These are phyloP conservation scores for Ascochyta pisi DNA, from an alignment of 2,329 filamentous ascomycete genomes.

Conservation along the genomic window DNA sequence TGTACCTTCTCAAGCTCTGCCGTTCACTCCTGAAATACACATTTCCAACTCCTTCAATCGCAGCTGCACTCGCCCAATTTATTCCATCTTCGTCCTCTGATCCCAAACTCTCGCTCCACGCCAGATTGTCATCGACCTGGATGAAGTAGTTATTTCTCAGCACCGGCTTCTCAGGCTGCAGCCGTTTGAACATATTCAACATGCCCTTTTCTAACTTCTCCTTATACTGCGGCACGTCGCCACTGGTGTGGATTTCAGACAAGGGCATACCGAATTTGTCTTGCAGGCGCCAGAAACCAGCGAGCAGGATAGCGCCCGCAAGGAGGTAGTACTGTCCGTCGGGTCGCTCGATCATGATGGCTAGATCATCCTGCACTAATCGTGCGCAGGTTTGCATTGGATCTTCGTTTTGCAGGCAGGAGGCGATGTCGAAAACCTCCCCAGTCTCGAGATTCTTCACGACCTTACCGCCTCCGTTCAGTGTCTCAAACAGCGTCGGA, in stretches of 20 bases:
- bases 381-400: constrained; percentile 78
- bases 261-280: constrained; percentile 84
- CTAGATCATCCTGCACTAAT: constrained; percentile 81
- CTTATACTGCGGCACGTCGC: constrained; percentile 75
- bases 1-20: constrained; percentile 68
- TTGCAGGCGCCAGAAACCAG: constrained; percentile 82
- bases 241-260: constrained; percentile 79
- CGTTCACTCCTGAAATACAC: constrained; percentile 81
- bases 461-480: constrained; percentile 62
- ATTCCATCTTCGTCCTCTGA: constrained; percentile 69
- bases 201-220: constrained; percentile 78
- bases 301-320: constrained; percentile 75
- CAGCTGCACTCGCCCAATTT: constrained; percentile 63
- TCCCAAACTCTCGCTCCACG: constrained; percentile 80
- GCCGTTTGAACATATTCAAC: constrained; percentile 78
- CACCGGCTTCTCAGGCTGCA: constrained; percentile 71
- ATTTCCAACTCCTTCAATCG: constrained; percentile 73
- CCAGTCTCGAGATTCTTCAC: constrained; percentile 74
- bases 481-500: constrained; percentile 68
- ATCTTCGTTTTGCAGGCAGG: constrained; percentile 65
- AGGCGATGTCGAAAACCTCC: constrained; percentile 73
- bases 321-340: constrained; percentile 85
- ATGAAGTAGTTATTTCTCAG: constrained; percentile 85
- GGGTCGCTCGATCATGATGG: constrained; percentile 77
- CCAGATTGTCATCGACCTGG: constrained; percentile 78